These are phyloP conservation scores for Artomyces pyxidatus DNA, from an alignment of 768 basidiomycete species.

Conservation along the genomic window DNA sequence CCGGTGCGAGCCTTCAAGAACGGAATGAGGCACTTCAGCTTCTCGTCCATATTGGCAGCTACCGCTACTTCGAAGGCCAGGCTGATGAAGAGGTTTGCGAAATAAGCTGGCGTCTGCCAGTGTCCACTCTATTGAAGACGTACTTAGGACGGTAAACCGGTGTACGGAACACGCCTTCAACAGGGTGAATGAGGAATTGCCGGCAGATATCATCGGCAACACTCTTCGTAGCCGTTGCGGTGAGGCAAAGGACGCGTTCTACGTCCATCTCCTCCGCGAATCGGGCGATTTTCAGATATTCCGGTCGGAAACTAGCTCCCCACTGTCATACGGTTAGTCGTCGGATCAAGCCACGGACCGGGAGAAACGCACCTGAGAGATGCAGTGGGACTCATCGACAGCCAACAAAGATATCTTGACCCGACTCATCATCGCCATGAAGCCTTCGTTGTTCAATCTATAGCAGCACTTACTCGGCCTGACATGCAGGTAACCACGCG, in stretches of 20 bases:
- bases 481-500: not conserved
- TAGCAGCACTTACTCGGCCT: not conserved
- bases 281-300: slow-evolving; percentile 33
- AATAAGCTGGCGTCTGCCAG: not conserved
- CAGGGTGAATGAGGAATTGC: slow-evolving; percentile 32
- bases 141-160: slow-evolving; percentile 39
- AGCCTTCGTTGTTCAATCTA: slow-evolving; percentile 38
- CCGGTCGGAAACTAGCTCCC: slow-evolving; percentile 37
- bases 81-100: slow-evolving; percentile 18
- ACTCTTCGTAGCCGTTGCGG: slow-evolving; percentile 35
- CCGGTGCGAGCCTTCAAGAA: slow-evolving; percentile 29
- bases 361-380: slow-evolving; percentile 28
- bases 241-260: slow-evolving; percentile 37
- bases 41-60: slow-evolving; percentile 25
- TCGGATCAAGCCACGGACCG: not conserved
- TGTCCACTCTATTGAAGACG: slow-evolving; percentile 3
- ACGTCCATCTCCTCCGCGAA: slow-evolving; percentile 39
- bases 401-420: slow-evolving; percentile 39
- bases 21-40: slow-evolving; percentile 29
- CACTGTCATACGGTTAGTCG: slow-evolving; percentile 21
- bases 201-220: slow-evolving; percentile 38
- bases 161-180: slow-evolving; percentile 33
- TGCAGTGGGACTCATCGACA: slow-evolving; percentile 43
- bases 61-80: slow-evolving; percentile 29
- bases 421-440: slow-evolving; percentile 34